Conservation (phyloP, 768 basidiomycete species). For the Rhizopogon vesiculosus region DNA sequence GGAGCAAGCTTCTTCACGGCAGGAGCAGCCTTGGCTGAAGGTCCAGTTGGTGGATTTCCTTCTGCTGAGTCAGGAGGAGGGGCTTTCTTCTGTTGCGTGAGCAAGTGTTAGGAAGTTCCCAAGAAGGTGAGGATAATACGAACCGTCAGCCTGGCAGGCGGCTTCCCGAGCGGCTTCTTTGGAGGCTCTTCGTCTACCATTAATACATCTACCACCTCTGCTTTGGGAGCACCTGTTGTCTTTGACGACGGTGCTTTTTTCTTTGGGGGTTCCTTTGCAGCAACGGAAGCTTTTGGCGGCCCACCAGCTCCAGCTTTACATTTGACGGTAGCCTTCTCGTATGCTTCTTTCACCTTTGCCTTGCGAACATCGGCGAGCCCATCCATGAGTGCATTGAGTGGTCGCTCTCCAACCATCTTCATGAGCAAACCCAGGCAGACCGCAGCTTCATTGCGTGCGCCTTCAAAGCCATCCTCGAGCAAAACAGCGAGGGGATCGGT, state of each 20-base stretch:
- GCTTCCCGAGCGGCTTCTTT: slow-evolving; percentile 48
- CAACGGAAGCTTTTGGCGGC: slow-evolving; percentile 35
- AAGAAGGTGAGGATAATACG: neutral
- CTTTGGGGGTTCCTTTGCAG: slow-evolving; percentile 30
- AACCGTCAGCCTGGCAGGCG: slow-evolving; percentile 43
- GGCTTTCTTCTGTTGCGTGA: slow-evolving; percentile 47
- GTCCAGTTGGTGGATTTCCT: slow-evolving; percentile 11
- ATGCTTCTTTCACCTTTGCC: slow-evolving; percentile 90
- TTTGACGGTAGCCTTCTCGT: slow-evolving; percentile 88
- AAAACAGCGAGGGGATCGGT: slow-evolving; percentile 71
- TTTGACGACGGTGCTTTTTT: slow-evolving; percentile 31
- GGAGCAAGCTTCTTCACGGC: slow-evolving; percentile 42
- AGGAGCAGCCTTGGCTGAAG: slow-evolving; percentile 24
- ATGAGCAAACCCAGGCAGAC: slow-evolving; percentile 83
- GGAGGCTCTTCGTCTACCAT: slow-evolving; percentile 26
- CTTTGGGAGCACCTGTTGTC: slow-evolving; percentile 12
- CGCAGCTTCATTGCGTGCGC: slow-evolving; percentile 88
- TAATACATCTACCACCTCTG: slow-evolving; percentile 6
- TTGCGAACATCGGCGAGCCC: slow-evolving; percentile 82
- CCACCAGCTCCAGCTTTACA: slow-evolving; percentile 64
- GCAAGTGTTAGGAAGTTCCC: slow-evolving; percentile 1
- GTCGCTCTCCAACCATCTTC: slow-evolving; percentile 96
- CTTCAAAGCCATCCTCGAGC: slow-evolving; percentile 86
- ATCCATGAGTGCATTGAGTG: slow-evolving; percentile 84
- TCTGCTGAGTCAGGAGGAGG: slow-evolving; percentile 30